Conservation (phyloP, 2,329 filamentous ascomycete genomes). For the Trichoderma atrobrunneum region DNA sequence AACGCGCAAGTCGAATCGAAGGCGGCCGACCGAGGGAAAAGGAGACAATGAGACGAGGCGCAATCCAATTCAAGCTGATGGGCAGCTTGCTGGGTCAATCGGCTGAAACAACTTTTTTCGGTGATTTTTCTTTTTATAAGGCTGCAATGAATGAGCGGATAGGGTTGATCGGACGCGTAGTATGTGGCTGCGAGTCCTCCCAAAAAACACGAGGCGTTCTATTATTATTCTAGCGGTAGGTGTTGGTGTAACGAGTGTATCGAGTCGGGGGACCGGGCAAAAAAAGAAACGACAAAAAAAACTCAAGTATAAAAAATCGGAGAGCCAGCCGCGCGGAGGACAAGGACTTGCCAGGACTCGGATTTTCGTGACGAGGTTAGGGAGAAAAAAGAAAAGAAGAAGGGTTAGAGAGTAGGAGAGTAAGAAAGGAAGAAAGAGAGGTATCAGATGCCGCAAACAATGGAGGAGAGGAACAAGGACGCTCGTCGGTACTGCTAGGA, state of each 20-base stretch:
- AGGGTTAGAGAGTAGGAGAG: neutral
- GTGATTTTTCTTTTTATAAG: neutral
- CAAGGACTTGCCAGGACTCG: conserved; percentile 19
- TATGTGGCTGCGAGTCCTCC: conserved; percentile 5
- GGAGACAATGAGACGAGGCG: neutral
- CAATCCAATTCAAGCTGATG: neutral
- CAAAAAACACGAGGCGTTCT: conserved; percentile 15
- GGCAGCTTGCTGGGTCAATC: neutral
- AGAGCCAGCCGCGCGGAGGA: conserved; percentile 20
- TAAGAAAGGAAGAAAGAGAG: neutral
- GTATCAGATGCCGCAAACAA: neutral
- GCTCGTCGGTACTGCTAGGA: conserved; percentile 7
- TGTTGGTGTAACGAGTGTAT: conserved; percentile 13
- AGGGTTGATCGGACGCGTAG: conserved; percentile 13
- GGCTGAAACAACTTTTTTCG: neutral
- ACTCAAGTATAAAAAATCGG: conserved; percentile 11
- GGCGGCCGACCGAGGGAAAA: neutral
- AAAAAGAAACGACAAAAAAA: neutral
- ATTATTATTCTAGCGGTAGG: conserved; percentile 17
- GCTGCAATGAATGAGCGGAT: conserved; percentile 9
- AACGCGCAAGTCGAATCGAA: neutral
- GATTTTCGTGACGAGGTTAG: neutral
- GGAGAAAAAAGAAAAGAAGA: neutral
- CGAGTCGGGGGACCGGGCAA: neutral
- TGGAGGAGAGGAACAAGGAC: conserved; percentile 6